Evolutionary conservation across 495 filamentous ascomycete species (phyloP).

Genomic region (Neurospora cerealis): DNA sequence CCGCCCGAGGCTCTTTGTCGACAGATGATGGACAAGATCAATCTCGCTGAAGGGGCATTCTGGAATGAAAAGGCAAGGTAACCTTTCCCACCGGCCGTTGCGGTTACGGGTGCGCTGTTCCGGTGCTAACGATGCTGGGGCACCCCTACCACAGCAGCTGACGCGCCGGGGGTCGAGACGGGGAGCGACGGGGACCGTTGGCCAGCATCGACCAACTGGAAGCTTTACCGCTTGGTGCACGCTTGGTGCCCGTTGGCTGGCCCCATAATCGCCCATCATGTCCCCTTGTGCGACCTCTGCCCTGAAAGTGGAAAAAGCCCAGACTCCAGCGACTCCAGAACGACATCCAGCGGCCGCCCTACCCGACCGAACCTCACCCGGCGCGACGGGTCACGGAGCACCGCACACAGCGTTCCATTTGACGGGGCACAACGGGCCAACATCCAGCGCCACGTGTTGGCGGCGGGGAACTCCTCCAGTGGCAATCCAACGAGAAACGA

Average conservation of each 20-base stretch:
- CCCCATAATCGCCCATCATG: neutral
- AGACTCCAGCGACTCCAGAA: neutral
- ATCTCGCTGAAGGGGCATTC: neutral
- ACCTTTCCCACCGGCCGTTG: neutral
- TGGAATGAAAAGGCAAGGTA: neutral
- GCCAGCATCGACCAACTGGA: neutral
- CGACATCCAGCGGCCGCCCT: neutral
- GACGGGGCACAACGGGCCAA: neutral
- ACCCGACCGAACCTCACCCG: neutral
- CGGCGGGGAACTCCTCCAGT: neutral
- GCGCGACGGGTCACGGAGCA: neutral
- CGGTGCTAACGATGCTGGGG: neutral
- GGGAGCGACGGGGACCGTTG: neutral
- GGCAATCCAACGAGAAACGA: neutral
- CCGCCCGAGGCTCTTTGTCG: neutral
- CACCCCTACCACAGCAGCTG: neutral
- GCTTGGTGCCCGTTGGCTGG: neutral
- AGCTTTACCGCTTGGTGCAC: neutral
- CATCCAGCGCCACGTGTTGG: neutral
- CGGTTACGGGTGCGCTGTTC: neutral
- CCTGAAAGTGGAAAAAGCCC: neutral
- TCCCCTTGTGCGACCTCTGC: neutral
- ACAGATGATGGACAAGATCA: neutral
- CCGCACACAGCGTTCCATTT: neutral
- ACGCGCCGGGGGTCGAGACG: neutral